phyloP scores from a whole-genome alignment of 2,329 filamentous ascomycete species.

The Penicillium sp. region DNA sequence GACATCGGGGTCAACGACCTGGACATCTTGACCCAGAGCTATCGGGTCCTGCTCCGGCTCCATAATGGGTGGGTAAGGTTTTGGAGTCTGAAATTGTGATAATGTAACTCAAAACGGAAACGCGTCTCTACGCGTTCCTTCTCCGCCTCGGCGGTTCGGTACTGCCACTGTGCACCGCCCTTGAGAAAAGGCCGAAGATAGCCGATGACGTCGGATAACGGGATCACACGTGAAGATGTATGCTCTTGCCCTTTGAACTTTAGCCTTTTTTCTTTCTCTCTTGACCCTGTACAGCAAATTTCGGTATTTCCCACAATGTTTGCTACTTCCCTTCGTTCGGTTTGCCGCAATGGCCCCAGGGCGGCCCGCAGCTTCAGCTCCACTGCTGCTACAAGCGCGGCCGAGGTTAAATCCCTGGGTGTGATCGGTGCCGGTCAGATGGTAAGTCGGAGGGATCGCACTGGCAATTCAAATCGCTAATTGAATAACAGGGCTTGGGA shows the following conservation, averaged over 20 bases:
- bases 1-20: slow-evolving; percentile 83
- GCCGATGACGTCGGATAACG: slow-evolving; percentile 25
- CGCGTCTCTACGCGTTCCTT: slow-evolving; percentile 23
- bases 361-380: slow-evolving; percentile 67
- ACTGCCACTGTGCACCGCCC: slow-evolving; percentile 6
- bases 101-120: slow-evolving; percentile 22
- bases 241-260: slow-evolving; percentile 1
- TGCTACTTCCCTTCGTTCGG: slow-evolving; percentile 34
- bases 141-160: slow-evolving; percentile 20
- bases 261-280: not conserved
- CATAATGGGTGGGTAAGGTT: slow-evolving; percentile 32
- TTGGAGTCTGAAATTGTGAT: not conserved
- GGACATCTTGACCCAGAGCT: slow-evolving; percentile 46
- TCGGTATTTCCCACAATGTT: slow-evolving; percentile 30
- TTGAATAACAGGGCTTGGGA: slow-evolving; percentile 71
- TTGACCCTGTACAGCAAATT: not conserved
- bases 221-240: slow-evolving; percentile 24
- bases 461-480: slow-evolving; percentile 23
- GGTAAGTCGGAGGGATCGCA: slow-evolving; percentile 57
- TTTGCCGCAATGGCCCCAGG: slow-evolving; percentile 34
- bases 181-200: slow-evolving; percentile 22
- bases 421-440: slow-evolving; percentile 96
- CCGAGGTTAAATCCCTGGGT: slow-evolving; percentile 81
- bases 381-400: slow-evolving; percentile 60
- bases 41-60: slow-evolving; percentile 44